phyloP scores from a whole-genome alignment of 495 filamentous ascomycete genomes.

The Neurospora hispaniola region DNA sequence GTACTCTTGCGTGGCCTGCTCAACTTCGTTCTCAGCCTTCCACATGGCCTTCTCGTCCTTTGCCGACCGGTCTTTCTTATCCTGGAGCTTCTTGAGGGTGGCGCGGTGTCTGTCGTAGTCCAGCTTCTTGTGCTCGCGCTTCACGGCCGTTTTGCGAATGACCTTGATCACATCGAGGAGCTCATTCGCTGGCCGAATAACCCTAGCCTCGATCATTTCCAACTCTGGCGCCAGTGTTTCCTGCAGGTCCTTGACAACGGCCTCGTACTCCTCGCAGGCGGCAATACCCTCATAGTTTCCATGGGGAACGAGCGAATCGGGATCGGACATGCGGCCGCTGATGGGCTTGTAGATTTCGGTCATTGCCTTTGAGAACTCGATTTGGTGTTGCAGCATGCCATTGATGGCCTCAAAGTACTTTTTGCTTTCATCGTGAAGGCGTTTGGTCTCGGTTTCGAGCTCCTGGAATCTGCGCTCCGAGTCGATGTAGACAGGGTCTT shows the following conservation, averaged over 20 bases:
- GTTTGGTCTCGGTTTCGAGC: slow-evolving; percentile 91
- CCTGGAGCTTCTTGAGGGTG: slow-evolving; percentile 83
- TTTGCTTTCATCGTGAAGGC: slow-evolving; percentile 86
- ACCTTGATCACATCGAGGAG: slow-evolving; percentile 90
- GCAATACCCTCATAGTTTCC: slow-evolving; percentile 91
- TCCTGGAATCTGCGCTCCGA: slow-evolving; percentile 90
- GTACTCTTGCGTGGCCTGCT: slow-evolving; percentile 88
- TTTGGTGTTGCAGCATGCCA: slow-evolving; percentile 94
- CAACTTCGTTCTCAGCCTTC: slow-evolving; percentile 87
- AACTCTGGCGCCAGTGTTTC: slow-evolving; percentile 81
- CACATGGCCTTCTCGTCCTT: slow-evolving; percentile 98
- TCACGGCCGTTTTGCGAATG: slow-evolving; percentile 76
- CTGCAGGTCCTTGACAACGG: slow-evolving; percentile 81
- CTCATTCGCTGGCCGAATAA: slow-evolving; percentile 91
- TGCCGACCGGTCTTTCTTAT: slow-evolving; percentile 90
- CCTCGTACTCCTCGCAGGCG: slow-evolving; percentile 94
- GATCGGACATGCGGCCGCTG: slow-evolving; percentile 89
- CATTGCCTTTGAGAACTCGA: slow-evolving; percentile 94
- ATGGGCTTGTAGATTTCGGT: slow-evolving; percentile 98
- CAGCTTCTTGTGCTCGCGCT: slow-evolving; percentile 94
- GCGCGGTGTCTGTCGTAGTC: slow-evolving; percentile 85
- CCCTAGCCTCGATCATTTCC: slow-evolving; percentile 90
- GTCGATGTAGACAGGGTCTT: slow-evolving; percentile 90
- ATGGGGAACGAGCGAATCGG: slow-evolving; percentile 64
- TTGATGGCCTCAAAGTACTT: slow-evolving; percentile 98